These are phyloP conservation scores for Cyclocybe aegerita DNA, from an alignment of 768 basidiomycete genomes.

Conservation along the genomic window DNA sequence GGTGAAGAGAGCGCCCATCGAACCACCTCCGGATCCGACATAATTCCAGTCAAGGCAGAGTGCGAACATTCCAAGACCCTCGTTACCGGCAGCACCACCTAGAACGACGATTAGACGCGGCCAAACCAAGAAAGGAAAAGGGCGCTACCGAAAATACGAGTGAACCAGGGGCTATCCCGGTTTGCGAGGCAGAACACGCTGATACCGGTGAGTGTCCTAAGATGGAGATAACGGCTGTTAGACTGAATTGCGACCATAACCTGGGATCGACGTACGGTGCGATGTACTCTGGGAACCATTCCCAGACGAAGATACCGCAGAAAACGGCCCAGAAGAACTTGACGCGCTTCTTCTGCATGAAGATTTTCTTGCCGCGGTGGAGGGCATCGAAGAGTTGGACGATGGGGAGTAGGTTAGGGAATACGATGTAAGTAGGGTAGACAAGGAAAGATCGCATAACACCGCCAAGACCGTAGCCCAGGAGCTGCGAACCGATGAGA, in stretches of 20 bases:
- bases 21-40: conserved; percentile 45
- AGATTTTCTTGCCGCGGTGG: conserved; percentile 41
- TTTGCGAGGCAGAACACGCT: conserved; percentile 57
- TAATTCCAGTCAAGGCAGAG: conserved; percentile 66
- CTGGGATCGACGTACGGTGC: conserved; percentile 31
- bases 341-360: conserved; percentile 50
- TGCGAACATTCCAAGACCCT: conserved; percentile 60
- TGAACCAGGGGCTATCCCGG: conserved; percentile 47
- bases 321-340: conserved; percentile 58
- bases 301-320: conserved; percentile 53
- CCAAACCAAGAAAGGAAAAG: not conserved
- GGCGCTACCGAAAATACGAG: conserved; percentile 48
- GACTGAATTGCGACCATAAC: conserved; percentile 24
- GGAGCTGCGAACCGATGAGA: conserved; percentile 36
- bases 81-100: conserved; percentile 59
- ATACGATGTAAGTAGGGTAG: conserved; percentile 50
- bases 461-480: conserved; percentile 42
- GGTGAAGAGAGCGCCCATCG: conserved; percentile 46
- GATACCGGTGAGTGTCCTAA: conserved; percentile 53
- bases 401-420: conserved; percentile 37
- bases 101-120: not conserved
- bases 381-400: conserved; percentile 43
- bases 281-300: conserved; percentile 55
- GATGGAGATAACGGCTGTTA: not conserved
- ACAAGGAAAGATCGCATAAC: conserved; percentile 51